Conservation (phyloP, 1,139 yeast species). For the Casaregolazyma lundiana region DNA sequence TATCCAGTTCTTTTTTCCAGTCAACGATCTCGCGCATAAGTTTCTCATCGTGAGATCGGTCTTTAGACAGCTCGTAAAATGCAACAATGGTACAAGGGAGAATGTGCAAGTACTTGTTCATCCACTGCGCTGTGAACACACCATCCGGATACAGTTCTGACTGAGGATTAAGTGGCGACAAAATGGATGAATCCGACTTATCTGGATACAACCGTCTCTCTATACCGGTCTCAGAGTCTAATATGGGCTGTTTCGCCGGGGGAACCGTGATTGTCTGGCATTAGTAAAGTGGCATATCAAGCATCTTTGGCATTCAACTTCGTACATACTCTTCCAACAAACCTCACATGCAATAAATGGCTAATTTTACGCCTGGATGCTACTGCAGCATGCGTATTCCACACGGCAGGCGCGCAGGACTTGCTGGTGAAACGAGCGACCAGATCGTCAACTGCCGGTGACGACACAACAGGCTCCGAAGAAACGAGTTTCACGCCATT, state of each 20-base stretch:
- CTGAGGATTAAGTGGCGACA: constrained; percentile 41
- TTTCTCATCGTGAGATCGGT: constrained; percentile 34
- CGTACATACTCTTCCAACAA: constrained; percentile 17
- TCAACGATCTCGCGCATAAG: constrained; percentile 36
- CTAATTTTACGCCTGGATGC: constrained; percentile 18
- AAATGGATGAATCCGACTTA: constrained; percentile 31
- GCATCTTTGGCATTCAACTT: constrained; percentile 3
- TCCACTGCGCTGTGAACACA: constrained; percentile 44
- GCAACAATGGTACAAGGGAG: constrained; percentile 43
- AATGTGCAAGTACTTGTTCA: constrained; percentile 42
- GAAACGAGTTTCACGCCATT: background rate
- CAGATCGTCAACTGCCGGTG: background rate
- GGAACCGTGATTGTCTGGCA: constrained; percentile 5
- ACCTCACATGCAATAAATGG: constrained; percentile 24
- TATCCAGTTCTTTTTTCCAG: constrained; percentile 33
- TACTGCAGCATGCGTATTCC: constrained; percentile 21
- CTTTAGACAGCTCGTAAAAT: constrained; percentile 37
- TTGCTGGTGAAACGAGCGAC: constrained; percentile 6
- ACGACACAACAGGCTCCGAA: background rate
- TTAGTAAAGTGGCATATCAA: constrained; percentile 12
- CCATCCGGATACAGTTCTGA: constrained; percentile 41
- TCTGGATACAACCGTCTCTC: constrained; percentile 29
- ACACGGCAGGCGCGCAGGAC: constrained; percentile 17
- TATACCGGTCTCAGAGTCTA: constrained; percentile 2
- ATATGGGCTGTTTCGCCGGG: constrained; percentile 3